Evolutionary conservation across 768 basidiomycete species (phyloP).

Genomic region (Naganishia vishniacii): DNA sequence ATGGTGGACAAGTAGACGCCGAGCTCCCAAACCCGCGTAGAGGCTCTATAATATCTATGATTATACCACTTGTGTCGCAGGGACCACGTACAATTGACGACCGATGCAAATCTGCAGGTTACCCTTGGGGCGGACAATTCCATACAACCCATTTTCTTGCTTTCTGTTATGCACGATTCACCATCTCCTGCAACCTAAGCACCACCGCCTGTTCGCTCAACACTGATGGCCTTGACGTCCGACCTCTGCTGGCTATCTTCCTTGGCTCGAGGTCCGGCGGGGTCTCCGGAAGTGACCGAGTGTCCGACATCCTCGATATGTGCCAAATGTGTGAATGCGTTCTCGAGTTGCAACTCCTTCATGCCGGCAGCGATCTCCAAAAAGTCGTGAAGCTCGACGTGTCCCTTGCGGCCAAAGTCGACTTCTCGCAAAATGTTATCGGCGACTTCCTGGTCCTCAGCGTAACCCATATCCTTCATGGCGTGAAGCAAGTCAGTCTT

Average conservation of each 20-base stretch:
- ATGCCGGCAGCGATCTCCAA: constrained; percentile 58
- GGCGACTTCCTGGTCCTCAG: constrained; percentile 44
- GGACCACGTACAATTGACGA: constrained; percentile 14
- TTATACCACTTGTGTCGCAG: not conserved
- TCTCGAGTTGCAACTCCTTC: constrained; percentile 49
- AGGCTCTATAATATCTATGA: not conserved
- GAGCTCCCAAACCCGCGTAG: too few species aligned
- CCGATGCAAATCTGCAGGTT: not conserved
- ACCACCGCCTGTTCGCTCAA: constrained; percentile 58
- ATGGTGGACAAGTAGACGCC: too few species aligned
- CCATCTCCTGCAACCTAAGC: constrained; percentile 41
- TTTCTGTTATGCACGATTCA: not conserved
- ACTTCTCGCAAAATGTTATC: constrained; percentile 49
- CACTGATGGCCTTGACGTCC: constrained; percentile 55
- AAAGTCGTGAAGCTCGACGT: constrained; percentile 76
- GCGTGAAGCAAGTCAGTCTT: constrained; percentile 50
- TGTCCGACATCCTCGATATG: constrained; percentile 35
- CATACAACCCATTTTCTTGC: constrained; percentile 11
- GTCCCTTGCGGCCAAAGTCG: constrained; percentile 50
- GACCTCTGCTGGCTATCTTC: constrained; percentile 37
- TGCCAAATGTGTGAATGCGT: constrained; percentile 47
- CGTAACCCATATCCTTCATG: constrained; percentile 59
- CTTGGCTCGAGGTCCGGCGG: constrained; percentile 50
- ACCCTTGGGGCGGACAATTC: not conserved
- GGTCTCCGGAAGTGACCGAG: constrained; percentile 47